Percentiles rank a stretch among this genome's conserved stretches.
phyloP scores from a whole-genome alignment of 768 basidiomycete genomes.

The Lentinula lateritia region DNA sequence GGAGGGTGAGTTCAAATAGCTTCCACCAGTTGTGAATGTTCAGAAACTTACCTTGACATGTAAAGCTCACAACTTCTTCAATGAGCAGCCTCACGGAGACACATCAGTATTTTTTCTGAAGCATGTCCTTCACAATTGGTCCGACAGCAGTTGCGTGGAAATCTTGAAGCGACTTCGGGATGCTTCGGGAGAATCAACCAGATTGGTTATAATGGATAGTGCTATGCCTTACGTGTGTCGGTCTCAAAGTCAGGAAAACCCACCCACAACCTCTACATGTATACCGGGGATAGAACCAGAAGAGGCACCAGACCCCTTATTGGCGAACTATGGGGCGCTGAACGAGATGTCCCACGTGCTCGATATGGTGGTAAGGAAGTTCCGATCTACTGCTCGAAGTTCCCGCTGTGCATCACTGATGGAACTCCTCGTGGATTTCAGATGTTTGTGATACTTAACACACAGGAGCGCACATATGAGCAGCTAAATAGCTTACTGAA shows the following conservation, averaged over 20 bases:
- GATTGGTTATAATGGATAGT: slow-evolving; percentile 35
- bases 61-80: slow-evolving; percentile 46
- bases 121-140: slow-evolving; percentile 50
- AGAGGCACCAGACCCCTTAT: slow-evolving; percentile 27
- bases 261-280: background rate
- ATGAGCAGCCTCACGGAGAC: slow-evolving; percentile 29
- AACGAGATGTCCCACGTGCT: slow-evolving; percentile 29
- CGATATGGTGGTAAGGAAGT: slow-evolving; percentile 26
- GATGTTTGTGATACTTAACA: slow-evolving; percentile 11
- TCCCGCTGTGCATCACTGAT: background rate
- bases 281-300: slow-evolving; percentile 18
- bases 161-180: slow-evolving; percentile 41
- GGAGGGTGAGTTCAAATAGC: slow-evolving; percentile 11
- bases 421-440: background rate
- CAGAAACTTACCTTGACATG: background rate
- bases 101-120: slow-evolving; percentile 42
- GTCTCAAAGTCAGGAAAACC: slow-evolving; percentile 12
- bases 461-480: slow-evolving; percentile 10
- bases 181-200: slow-evolving; percentile 20
- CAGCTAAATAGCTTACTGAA: slow-evolving; percentile 4
- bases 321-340: slow-evolving; percentile 32
- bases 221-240: slow-evolving; percentile 30
- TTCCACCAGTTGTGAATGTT: background rate
- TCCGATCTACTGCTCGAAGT: background rate
- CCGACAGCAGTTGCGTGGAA: slow-evolving; percentile 30